Percentiles rank a stretch among this genome's conserved stretches.
Conservation (phyloP, 208 protist genomes). For the Histomonas meleagridis region DNA sequence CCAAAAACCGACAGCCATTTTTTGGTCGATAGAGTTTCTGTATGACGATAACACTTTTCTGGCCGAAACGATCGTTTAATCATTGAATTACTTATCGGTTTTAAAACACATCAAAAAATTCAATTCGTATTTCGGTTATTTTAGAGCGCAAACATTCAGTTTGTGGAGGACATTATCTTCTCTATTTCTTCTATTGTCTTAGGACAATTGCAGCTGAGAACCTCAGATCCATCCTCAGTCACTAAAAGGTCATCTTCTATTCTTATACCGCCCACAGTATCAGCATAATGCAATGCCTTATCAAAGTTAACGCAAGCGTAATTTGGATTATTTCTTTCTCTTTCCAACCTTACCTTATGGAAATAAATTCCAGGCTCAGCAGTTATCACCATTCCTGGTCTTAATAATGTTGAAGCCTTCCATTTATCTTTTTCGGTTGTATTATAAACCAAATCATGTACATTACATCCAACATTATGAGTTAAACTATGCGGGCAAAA, state of each 20-base stretch:
- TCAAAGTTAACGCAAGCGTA: background rate
- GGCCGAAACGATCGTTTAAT: too few species aligned
- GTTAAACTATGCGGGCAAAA: background rate
- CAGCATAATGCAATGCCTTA: background rate
- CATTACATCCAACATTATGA: slow-evolving; percentile 2
- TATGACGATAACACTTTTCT: too few species aligned
- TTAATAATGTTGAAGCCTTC: background rate
- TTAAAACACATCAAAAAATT: too few species aligned
- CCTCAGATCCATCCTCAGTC: background rate
- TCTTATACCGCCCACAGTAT: background rate
- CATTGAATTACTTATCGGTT: too few species aligned
- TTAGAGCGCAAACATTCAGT: too few species aligned
- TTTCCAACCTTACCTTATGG: background rate
- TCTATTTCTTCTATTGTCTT: background rate
- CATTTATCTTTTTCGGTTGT: background rate
- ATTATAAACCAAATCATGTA: background rate
- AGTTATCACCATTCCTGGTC: background rate
- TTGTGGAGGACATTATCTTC: background rate
- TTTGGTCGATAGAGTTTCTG: too few species aligned
- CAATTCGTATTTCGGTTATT: too few species aligned
- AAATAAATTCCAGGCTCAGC: slow-evolving; percentile 34
- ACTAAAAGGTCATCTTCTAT: slow-evolving; percentile 34
- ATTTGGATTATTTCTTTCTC: background rate
- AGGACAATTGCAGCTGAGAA: background rate
- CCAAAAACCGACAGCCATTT: too few species aligned